Percentiles rank a stretch among this genome's conserved stretches.
Conservation (phyloP, 805 yeast species). For the Lipomyces orientalis region DNA sequence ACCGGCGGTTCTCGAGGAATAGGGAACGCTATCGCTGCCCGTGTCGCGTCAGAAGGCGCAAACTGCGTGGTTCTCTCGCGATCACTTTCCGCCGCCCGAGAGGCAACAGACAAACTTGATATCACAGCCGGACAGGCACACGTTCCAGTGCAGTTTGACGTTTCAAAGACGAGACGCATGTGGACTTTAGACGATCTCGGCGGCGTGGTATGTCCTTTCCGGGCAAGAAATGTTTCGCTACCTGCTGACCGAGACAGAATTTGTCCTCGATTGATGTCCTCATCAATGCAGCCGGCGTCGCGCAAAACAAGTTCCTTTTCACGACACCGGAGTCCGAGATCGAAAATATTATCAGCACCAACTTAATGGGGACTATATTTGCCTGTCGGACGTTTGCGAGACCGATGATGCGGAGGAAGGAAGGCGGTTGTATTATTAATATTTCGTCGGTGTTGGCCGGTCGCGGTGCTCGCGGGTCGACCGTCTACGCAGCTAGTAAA, state of each 20-base stretch:
- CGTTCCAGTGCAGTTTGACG: conserved; percentile 27
- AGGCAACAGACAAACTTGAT: conserved; percentile 37
- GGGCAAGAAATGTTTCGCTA: not conserved
- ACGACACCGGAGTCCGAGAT: conserved; percentile 53
- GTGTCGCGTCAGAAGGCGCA: conserved; percentile 59
- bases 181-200: conserved; percentile 31
- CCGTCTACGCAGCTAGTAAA: conserved; percentile 71
- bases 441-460: conserved; percentile 68
- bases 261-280: conserved; percentile 50
- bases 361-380: conserved; percentile 66
- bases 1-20: conserved; percentile 72
- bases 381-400: conserved; percentile 59
- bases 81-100: conserved; percentile 48
- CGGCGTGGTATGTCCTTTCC: not conserved
- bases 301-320: conserved; percentile 61
- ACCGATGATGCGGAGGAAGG: conserved; percentile 53
- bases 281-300: conserved; percentile 63
- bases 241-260: conserved; percentile 11
- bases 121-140: conserved; percentile 23
- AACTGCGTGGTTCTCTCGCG: conserved; percentile 59
- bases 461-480: conserved; percentile 44
- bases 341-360: conserved; percentile 55
- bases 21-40: conserved; percentile 62
- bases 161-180: conserved; percentile 16
- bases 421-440: conserved; percentile 57